A percentile compares a stretch with the other conserved stretches of the same genome.
phyloP scores from a whole-genome alignment of 2,329 filamentous ascomycete genomes.

The Colletotrichum sp. region DNA sequence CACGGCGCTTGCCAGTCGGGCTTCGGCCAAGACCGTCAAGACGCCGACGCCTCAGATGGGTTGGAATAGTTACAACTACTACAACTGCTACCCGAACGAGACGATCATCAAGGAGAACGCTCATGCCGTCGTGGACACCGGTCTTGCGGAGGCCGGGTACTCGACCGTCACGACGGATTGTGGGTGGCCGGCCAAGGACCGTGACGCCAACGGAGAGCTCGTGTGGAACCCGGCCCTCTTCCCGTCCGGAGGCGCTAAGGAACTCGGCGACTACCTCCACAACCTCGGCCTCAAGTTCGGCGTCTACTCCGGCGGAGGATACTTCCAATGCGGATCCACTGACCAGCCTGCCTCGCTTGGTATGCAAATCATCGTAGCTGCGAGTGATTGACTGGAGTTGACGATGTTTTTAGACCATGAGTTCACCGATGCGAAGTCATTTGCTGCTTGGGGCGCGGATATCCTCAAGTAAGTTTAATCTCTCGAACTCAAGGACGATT shows the following conservation, averaged over 20 bases:
- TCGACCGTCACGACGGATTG: slow-evolving; percentile 62
- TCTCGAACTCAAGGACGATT: rapidly evolving
- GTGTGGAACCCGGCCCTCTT: slow-evolving; percentile 56
- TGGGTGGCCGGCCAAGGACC: slow-evolving; percentile 53
- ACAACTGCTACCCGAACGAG: slow-evolving; percentile 54
- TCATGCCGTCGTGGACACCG: slow-evolving; percentile 56
- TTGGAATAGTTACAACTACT: slow-evolving; percentile 67
- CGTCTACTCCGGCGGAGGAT: slow-evolving; percentile 57
- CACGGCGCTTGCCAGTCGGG: background rate
- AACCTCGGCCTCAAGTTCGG: slow-evolving; percentile 54
- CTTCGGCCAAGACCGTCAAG: slow-evolving; percentile 20
- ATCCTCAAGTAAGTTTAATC: slow-evolving; percentile 51
- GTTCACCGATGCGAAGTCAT: slow-evolving; percentile 43
- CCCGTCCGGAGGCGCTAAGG: slow-evolving; percentile 52
- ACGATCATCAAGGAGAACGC: slow-evolving; percentile 55
- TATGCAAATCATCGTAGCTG: slow-evolving; percentile 22
- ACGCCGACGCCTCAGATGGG: slow-evolving; percentile 49
- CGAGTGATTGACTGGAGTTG: background rate
- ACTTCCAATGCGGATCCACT: slow-evolving; percentile 47
- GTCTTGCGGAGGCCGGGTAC: slow-evolving; percentile 59
- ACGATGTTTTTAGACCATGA: slow-evolving; percentile 37
- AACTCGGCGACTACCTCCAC: slow-evolving; percentile 54
- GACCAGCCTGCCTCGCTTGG: slow-evolving; percentile 49
- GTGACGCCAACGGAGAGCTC: slow-evolving; percentile 48
- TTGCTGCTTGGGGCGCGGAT: slow-evolving; percentile 50